phyloP scores from a whole-genome alignment of 2,329 filamentous ascomycete species.

The Penicillium sp. region DNA sequence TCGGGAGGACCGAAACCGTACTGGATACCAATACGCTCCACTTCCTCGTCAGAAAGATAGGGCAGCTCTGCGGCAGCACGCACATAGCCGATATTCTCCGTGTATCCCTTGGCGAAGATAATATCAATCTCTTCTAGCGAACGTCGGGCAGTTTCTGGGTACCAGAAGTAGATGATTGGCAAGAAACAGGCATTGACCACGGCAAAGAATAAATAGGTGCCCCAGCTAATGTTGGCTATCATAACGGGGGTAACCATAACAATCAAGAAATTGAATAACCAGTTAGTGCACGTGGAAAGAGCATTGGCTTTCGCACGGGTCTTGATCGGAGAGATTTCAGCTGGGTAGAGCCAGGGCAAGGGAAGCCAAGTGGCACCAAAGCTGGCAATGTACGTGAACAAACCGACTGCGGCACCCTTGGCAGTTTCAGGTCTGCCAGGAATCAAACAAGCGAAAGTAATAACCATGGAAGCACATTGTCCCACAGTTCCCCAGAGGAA shows the following conservation, averaged over 20 bases:
- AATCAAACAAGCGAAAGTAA: constrained; percentile 25
- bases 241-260: constrained; percentile 33
- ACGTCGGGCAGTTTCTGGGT: constrained; percentile 27
- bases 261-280: constrained; percentile 48
- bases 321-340: constrained; percentile 50
- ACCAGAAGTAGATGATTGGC: constrained; percentile 30
- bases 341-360: constrained; percentile 52
- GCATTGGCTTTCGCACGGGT: constrained; percentile 53
- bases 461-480: constrained; percentile 24
- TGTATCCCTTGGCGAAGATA: constrained; percentile 24
- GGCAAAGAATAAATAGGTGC: constrained; percentile 31
- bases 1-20: constrained; percentile 13
- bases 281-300: constrained; percentile 47
- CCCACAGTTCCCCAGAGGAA: constrained; percentile 22
- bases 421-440: constrained; percentile 13
- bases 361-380: constrained; percentile 62
- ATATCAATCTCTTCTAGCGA: constrained; percentile 30
- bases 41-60: constrained; percentile 14
- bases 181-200: constrained; percentile 23
- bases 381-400: constrained; percentile 63
- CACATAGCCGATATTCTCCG: constrained; percentile 19
- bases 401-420: constrained; percentile 30
- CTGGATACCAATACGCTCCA: constrained; percentile 14
- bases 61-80: constrained; percentile 22
- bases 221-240: constrained; percentile 27